phyloP scores from a whole-genome alignment of 106 monocot species.

The Triglochin maritima region DNA sequence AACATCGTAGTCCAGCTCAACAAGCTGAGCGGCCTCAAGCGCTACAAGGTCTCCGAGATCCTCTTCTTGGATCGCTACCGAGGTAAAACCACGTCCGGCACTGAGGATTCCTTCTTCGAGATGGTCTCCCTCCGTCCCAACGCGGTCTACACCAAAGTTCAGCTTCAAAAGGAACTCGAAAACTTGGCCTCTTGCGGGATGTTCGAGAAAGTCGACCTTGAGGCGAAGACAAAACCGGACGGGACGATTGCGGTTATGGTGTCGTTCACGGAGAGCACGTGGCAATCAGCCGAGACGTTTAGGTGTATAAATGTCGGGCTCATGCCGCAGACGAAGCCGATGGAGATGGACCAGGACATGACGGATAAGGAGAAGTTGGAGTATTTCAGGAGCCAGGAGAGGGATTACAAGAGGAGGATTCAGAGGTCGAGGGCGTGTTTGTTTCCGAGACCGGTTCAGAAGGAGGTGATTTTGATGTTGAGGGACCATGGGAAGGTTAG shows the following conservation, averaged over 20 bases:
- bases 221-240: slow-evolving; percentile 80
- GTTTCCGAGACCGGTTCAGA: slow-evolving; percentile 50
- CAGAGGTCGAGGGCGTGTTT: slow-evolving; percentile 61
- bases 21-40: slow-evolving; percentile 84
- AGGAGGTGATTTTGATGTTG: slow-evolving; percentile 72
- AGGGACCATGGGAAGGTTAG: slow-evolving; percentile 75
- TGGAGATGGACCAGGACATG: slow-evolving; percentile 91
- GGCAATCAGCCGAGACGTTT: slow-evolving; percentile 84
- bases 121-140: slow-evolving; percentile 88
- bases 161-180: slow-evolving; percentile 84
- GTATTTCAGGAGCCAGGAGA: slow-evolving; percentile 78
- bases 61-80: slow-evolving; percentile 69
- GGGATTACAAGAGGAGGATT: slow-evolving; percentile 61
- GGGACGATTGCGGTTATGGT: slow-evolving; percentile 62
- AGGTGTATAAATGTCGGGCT: slow-evolving; percentile 92
- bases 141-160: slow-evolving; percentile 77
- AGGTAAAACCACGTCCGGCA: slow-evolving; percentile 21
- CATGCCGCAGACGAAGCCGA: slow-evolving; percentile 61
- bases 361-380: slow-evolving; percentile 89
- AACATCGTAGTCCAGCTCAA: slow-evolving; percentile 53
- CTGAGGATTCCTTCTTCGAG: slow-evolving; percentile 92
- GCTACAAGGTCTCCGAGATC: slow-evolving; percentile 88
- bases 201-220: slow-evolving; percentile 96
- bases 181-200: slow-evolving; percentile 84
- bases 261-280: slow-evolving; percentile 77